Conservation (phyloP, 768 basidiomycete species). For the Sporobolomyces pararoseus region DNA sequence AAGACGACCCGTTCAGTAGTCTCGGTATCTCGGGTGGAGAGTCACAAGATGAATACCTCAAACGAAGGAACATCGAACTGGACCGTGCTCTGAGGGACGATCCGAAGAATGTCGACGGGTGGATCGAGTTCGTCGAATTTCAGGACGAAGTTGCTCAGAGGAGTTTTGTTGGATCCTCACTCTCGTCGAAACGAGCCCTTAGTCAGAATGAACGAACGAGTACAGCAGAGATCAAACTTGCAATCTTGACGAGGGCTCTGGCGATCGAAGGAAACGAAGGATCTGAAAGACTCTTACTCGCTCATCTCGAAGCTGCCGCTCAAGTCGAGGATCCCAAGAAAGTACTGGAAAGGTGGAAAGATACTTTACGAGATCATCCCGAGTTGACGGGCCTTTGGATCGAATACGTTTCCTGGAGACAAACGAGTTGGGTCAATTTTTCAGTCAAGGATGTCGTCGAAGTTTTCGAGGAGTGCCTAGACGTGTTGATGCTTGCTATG, state of each 20-base stretch:
- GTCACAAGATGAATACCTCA: slow-evolving; percentile 42
- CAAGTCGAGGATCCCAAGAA: slow-evolving; percentile 47
- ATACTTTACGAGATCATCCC: slow-evolving; percentile 43
- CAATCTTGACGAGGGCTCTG: slow-evolving; percentile 49
- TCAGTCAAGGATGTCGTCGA: slow-evolving; percentile 48
- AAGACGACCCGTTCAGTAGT: slow-evolving; percentile 24
- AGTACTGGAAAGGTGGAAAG: slow-evolving; percentile 48
- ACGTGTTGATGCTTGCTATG: slow-evolving; percentile 30
- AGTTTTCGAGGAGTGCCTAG: slow-evolving; percentile 47
- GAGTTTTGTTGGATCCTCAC: slow-evolving; percentile 31
- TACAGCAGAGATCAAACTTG: slow-evolving; percentile 48
- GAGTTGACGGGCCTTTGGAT: slow-evolving; percentile 48
- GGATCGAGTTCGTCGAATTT: slow-evolving; percentile 48
- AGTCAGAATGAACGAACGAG: slow-evolving; percentile 29
- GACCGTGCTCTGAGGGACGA: slow-evolving; percentile 44
- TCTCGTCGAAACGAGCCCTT: slow-evolving; percentile 12
- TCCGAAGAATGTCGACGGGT: slow-evolving; percentile 45
- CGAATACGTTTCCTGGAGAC: slow-evolving; percentile 49
- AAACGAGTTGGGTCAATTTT: slow-evolving; percentile 41
- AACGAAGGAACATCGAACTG: slow-evolving; percentile 42
- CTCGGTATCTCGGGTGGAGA: slow-evolving; percentile 43
- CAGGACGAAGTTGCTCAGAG: slow-evolving; percentile 42
- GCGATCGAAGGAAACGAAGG: slow-evolving; percentile 41
- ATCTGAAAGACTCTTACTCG: slow-evolving; percentile 46
- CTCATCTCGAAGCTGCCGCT: slow-evolving; percentile 48